Conservation (phyloP, 805 yeast genomes). For the Teunomyces kruisii region DNA sequence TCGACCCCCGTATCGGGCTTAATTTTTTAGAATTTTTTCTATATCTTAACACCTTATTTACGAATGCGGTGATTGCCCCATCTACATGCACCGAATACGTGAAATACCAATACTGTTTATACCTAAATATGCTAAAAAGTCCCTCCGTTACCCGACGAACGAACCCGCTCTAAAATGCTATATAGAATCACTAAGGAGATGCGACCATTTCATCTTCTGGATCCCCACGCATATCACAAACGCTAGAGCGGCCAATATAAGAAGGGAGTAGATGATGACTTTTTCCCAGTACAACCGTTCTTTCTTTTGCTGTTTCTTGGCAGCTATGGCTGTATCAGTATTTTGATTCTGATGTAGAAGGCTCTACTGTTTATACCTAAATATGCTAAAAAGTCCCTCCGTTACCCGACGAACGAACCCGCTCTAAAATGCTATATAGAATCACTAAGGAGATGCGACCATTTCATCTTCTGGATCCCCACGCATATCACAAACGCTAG, state of each 20-base stretch:
- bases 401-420: no score
- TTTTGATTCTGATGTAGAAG: constrained; percentile 9
- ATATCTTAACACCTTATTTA: background rate
- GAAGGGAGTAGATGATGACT: constrained; percentile 11
- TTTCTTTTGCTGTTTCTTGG: constrained; percentile 9
- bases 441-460: constrained; percentile 13
- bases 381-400: no score
- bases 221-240: constrained; percentile 15
- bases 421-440: no score
- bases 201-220: constrained; percentile 21
- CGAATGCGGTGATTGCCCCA: background rate
- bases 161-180: background rate
- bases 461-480: constrained; percentile 20
- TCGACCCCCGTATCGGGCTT: constrained; percentile 13
- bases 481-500: constrained; percentile 16
- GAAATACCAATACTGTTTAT: background rate
- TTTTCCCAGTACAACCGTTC: constrained; percentile 10
- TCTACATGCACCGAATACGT: background rate
- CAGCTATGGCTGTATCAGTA: background rate
- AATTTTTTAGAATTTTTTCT: background rate
- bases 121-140: no score
- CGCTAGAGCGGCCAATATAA: constrained; percentile 15
- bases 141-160: no score
- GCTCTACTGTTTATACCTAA: no score
- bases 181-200: constrained; percentile 8